Base-by-base conservation (phyloP, 305 asterid species). In the Solanum hybrid region DNA sequence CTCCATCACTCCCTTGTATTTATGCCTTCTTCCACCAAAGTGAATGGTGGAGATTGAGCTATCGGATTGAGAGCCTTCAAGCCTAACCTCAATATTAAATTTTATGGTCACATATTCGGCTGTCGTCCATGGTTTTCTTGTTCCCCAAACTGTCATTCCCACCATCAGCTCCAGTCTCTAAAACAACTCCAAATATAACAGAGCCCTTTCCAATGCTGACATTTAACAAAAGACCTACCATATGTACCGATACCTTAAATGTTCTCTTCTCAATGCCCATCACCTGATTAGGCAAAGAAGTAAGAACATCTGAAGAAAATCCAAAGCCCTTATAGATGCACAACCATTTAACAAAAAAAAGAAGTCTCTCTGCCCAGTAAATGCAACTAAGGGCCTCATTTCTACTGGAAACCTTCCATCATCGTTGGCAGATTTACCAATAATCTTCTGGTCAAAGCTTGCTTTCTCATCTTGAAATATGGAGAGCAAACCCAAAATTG, bases 211-310 rank as follows among this genome's bases (percentile, higher is more conserved):
- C 90, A 39, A 88, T 90, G 51, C 87, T 81, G 81, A 81, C 90
- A 90, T 91, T 89, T 87, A 92, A 89, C 31, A 92, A 91, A 90
- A 90, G 94, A 26, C 94, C 93, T 80, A 91, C 89, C 92, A 92
- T 92, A 90, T 91, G 94, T 65, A 92, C 87, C 22, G 91, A 80
- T 76, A 93, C 94, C 92, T 93, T 93, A 88, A 90, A 93, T n/a
- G 90, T 86, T 91, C 94, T 92, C 89, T 92, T 91, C 87, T 93
- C 92, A 27, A 91, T 93, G 37, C 95, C 94, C 89, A 92, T 87
- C 89, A 91, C 93, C 89, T 88, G 88, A 90, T 93, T 92, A 70
- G 93, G 94, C 89, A 93, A 90, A 57, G 89, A 34, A 39, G 81
- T 72, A 3, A 86, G 76, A 32, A 89, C 91, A 87, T 92, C 93